Evolutionary conservation across 2,329 filamentous ascomycete genomes (phyloP), one percentile per base, ranked within the genome.

Genomic region (Rhynchosporium graminicola): DNA sequence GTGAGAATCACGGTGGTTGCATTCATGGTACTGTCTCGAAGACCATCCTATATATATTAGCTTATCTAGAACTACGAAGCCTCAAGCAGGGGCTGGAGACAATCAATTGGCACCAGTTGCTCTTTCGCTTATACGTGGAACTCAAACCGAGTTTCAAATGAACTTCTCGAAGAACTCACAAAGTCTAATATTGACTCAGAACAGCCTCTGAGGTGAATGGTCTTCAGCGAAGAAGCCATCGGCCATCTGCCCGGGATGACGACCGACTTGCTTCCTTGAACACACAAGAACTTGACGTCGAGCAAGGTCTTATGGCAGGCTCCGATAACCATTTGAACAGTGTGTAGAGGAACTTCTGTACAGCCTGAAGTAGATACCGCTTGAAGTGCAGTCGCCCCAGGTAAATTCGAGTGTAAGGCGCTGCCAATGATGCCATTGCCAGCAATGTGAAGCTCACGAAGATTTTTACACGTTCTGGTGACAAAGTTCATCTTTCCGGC

Each of bases 361-460:
- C 46, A 61, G 15, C 38, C 29, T 4, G 60, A 63, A 4, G 71
- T 55, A n/a, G 52, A 43, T 0, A 74, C 29, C 3, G 47, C 66
- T 45, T 67, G 54, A 20, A 74, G 31, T 20, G 55, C 65, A 40
- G 68, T 65, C 9, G 69, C 65, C 12, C 52, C 43, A 2, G 66
- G 63, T 8, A 73, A 51, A 7, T 69, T 63, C 26, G 62, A 55
- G 4, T 58, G 61, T 29, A 74, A 63, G 6, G 71, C 65, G 15
- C 70, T 65, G 7, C 71, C 72, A 64, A 74, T 67, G 29, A 62
- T 10, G 1, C 66, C 64, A 28, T 26, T 60, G 4, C 68, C 69
- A 43, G 40, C 9, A 9, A 74, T 63, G 33, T 70, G 68, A 8
- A 75, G 60, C 12, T 67, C 55, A 55, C 54, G 59, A 10, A 74